Evolutionary conservation across 805 yeast genomes (phyloP), one percentile per base, ranked within the genome.

Genomic region (Candida chilensis): DNA sequence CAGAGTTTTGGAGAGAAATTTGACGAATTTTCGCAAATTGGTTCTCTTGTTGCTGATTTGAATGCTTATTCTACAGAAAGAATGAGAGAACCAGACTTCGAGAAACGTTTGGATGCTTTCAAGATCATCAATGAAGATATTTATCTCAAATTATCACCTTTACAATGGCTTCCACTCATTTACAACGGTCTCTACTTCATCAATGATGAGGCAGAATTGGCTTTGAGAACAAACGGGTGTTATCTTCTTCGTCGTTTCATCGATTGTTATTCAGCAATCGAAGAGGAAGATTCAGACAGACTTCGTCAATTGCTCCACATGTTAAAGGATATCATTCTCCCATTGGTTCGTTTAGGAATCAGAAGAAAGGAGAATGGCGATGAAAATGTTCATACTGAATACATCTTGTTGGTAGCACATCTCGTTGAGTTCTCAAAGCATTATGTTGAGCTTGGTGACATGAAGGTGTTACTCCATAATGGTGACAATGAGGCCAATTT

Each of bases 401-500:
- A 73, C 42, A 64, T 90, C 19, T 60, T 66, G 5, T 62, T 86
- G 11, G 52, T 90, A 30, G 71, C 78, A 2, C 79, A 83, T 39
- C 55, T 75, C 26, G 82, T 86, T 10, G 55, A 57, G 14, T 40
- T 64, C 22, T 48, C 72, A 5, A 53, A 54, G 21, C 54, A 63
- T 40, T 53, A 54, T 28, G 57, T 57, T 3, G 85, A 71, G 3
- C 57, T 86, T 21, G 57, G 61, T 16, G 90, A 82, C 41, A 65
- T 88, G 87, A 67, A 70, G 33, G 62, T 70, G 1, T 54, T 90
- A 24, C 52, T 78, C 1, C 67, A 60, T 42, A 64, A 69, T 30
- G 78, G 78, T 25, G 94, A 86, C 42, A 90, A 78, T 21, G 96
- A 87, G 42, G 81, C 86, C 4, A 78, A 85, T 51, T 82, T 85